Percentiles rank a stretch among this genome's conserved stretches.
Evolutionary conservation across 306 rosid species (phyloP).

Genomic region (Quercus gilva): DNA sequence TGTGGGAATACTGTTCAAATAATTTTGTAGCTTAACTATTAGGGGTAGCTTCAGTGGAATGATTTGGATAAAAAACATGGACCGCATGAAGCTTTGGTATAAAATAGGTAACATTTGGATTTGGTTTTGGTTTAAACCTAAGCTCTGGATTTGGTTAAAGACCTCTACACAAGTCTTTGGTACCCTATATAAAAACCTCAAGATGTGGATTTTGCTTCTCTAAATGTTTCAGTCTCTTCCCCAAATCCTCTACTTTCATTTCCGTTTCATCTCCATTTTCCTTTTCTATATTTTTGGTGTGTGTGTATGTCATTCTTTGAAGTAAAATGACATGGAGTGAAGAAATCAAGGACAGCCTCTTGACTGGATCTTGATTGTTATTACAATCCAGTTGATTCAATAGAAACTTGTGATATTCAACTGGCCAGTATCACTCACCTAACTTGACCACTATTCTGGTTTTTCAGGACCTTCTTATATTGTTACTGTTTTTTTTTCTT

Average conservation of each 20-base stretch:
- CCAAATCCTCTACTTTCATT: too few relatives aligned
- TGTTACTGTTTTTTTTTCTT: background rate
- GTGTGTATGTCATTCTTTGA: too few relatives aligned
- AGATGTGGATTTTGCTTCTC: too few relatives aligned
- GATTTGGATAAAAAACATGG: background rate
- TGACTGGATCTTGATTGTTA: slow-evolving; percentile 32
- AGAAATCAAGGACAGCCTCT: slow-evolving; percentile 34
- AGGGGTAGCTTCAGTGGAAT: background rate
- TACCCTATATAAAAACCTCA: too few relatives aligned
- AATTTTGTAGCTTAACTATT: background rate
- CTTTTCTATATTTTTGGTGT: too few relatives aligned
- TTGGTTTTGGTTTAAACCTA: background rate
- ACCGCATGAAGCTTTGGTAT: background rate
- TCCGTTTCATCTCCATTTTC: too few relatives aligned
- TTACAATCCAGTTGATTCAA: slow-evolving; percentile 34
- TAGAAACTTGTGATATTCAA: slow-evolving; percentile 49
- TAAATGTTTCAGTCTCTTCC: too few relatives aligned
- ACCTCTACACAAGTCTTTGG: too few relatives aligned
- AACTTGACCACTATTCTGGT: slow-evolving; percentile 38
- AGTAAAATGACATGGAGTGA: too few relatives aligned
- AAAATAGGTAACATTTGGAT: background rate
- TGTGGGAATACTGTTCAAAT: background rate
- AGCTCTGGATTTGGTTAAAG: background rate
- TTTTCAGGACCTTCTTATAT: slow-evolving; percentile 48
- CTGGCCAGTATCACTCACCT: slow-evolving; percentile 66